Evolutionary conservation across 371 early-diverging fungal genomes (phyloP), one percentile per base, ranked within the genome.

Genomic region (Mucor piriformis): DNA sequence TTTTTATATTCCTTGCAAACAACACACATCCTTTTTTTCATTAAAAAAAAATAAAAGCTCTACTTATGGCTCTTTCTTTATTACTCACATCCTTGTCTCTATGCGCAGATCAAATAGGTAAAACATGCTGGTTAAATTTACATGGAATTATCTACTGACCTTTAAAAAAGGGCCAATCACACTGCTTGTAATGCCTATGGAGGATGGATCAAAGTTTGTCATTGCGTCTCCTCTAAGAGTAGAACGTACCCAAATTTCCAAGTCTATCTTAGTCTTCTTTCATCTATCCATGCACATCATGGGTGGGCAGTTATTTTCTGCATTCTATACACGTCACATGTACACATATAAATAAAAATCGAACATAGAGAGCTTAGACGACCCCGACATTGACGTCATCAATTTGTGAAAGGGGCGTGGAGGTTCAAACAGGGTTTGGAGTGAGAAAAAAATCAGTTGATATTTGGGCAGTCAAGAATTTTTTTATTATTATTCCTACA

Each of bases 371-470:
- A 5, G 38, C 38, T 38, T 12, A 38, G 38, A n/a, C 38, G n/a
- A 29, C 29, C 8, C 29, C 29, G 29, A 29, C 8, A 29, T 6
- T 8, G 4, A 29, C 29, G 29, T 29, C 29, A 29, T 29, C 29
- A 29, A 29, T 6, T 29, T 6, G 29, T 8, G 29, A 29, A 29
- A 4, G 8, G 29, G 29, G 29, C 29, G 8, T 4, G 29, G 29
- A 29, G 8, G 42, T 42, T 42, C n/a, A n/a, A n/a, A n/a, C n/a
- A n/a, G 16, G 20, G 42, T 42, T 42, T 44, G 44, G 38, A 48
- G 37, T 48, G 57, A 37, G 47, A 43, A 48, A 35, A 35, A 35
- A 57, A 40, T 48, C 57, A 57, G 40, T 49, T 32, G 37, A 49
- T 49, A 40, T 57, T 57, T 38, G 7, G 50, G 49, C 56, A 50